Conservation (phyloP, 2,329 filamentous ascomycete species). For the Botrytis fragariae region DNA sequence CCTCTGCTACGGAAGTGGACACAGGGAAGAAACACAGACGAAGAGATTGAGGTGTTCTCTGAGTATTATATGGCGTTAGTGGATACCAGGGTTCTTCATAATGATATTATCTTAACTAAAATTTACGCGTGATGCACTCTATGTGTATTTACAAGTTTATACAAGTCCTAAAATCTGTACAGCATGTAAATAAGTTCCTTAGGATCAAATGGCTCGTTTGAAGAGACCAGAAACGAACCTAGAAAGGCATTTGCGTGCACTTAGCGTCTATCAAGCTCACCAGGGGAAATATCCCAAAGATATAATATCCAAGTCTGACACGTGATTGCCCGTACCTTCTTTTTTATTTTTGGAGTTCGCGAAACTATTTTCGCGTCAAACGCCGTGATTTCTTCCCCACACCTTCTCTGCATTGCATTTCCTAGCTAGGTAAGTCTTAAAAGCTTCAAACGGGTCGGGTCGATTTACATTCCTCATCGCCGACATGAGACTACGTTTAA, state of each 20-base stretch:
- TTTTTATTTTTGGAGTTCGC: slow-evolving; percentile 8
- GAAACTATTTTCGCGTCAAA: slow-evolving; percentile 12
- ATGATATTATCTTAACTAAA: slow-evolving; percentile 12
- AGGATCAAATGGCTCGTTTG: neutral
- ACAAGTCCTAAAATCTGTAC: neutral
- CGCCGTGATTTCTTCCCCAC: slow-evolving; percentile 3
- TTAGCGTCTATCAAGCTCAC: neutral
- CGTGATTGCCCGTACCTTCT: slow-evolving; percentile 5
- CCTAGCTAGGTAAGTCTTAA: neutral
- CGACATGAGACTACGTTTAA: slow-evolving; percentile 68
- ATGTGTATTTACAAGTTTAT: neutral
- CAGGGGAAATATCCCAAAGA: neutral
- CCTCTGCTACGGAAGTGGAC: slow-evolving; percentile 22
- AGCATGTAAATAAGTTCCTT: neutral
- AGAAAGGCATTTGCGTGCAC: neutral
- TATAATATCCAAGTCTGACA: neutral
- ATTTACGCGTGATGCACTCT: neutral
- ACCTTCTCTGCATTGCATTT: slow-evolving; percentile 1
- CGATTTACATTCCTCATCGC: slow-evolving; percentile 20
- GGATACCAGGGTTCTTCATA: slow-evolving; percentile 21
- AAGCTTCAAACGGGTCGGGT: neutral
- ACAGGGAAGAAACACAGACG: slow-evolving; percentile 14
- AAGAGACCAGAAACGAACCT: neutral
- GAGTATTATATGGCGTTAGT: slow-evolving; percentile 1
- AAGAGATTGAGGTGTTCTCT: slow-evolving; percentile 16